Conservation (phyloP, 768 basidiomycete species). For the Auriculariales sp. region DNA sequence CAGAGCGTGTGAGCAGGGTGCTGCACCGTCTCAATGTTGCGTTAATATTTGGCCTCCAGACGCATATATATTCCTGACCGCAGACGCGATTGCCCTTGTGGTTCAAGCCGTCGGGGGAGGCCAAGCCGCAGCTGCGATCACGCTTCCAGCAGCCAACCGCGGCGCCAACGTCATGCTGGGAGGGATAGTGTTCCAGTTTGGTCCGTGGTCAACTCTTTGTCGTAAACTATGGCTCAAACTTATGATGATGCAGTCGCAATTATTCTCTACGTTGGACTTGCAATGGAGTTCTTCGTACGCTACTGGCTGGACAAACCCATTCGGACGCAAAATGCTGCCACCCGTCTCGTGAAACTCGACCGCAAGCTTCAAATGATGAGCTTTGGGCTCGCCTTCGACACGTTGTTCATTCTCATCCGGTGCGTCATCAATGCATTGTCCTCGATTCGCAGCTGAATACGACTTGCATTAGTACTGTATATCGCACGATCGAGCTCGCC, state of each 20-base stretch:
- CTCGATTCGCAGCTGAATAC: too few relatives aligned
- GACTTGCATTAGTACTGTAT: constrained; percentile 22
- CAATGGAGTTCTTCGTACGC: constrained; percentile 30
- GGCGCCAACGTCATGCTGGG: constrained; percentile 17
- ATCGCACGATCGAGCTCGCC: constrained; percentile 33
- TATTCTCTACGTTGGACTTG: constrained; percentile 23
- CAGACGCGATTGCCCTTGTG: constrained; percentile 22
- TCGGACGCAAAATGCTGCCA: background rate
- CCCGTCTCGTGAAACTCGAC: background rate
- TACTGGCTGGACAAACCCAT: constrained; percentile 15
- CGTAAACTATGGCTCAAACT: background rate
- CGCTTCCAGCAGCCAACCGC: constrained; percentile 7
- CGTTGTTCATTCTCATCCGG: constrained; percentile 35
- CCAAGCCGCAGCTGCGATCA: constrained; percentile 11
- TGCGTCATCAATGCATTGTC: constrained; percentile 13
- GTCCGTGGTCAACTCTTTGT: background rate
- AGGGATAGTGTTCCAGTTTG: constrained; percentile 14
- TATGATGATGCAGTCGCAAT: constrained; percentile 22
- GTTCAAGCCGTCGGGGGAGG: constrained; percentile 27
- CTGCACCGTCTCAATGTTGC: background rate
- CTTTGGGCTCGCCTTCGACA: constrained; percentile 12
- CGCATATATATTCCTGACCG: constrained; percentile 5
- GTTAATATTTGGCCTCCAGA: background rate
- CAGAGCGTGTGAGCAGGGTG: background rate
- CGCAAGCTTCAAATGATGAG: constrained; percentile 10